phyloP scores from a whole-genome alignment of 1,139 yeast species.

The Pichia cactophila region DNA sequence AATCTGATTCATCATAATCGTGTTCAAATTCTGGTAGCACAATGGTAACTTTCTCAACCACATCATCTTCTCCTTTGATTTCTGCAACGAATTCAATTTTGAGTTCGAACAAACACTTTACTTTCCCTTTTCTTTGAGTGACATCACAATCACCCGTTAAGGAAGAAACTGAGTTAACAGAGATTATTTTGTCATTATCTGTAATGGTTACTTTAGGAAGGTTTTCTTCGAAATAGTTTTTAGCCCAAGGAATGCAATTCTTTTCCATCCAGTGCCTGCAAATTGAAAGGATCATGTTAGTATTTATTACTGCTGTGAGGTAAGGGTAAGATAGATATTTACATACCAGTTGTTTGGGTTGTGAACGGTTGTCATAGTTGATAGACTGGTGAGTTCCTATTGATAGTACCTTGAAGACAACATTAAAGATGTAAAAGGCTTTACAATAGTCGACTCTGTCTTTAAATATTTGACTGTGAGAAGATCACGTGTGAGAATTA shows the following conservation, averaged over 20 bases:
- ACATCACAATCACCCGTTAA: conserved; percentile 73
- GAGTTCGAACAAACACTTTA: conserved; percentile 66
- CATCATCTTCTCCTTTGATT: conserved; percentile 22
- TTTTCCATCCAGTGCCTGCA: conserved; percentile 75
- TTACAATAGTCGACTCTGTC: no score
- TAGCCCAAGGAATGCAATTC: conserved; percentile 73
- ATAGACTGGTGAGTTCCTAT: no score
- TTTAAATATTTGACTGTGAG: no score
- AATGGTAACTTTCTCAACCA: conserved; percentile 35
- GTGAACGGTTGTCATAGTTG: conserved; percentile 56
- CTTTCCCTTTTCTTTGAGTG: conserved; percentile 75
- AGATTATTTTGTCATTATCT: conserved; percentile 30
- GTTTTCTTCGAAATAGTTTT: conserved; percentile 44
- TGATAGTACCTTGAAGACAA: no score
- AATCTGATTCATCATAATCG: conserved; percentile 62
- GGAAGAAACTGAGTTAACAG: conserved; percentile 36
- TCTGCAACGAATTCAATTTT: conserved; percentile 40
- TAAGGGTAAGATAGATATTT: background rate
- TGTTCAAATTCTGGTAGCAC: conserved; percentile 63
- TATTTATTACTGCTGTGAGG: background rate
- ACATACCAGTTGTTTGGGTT: conserved; percentile 79
- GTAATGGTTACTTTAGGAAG: conserved; percentile 31
- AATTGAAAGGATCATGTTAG: background rate
- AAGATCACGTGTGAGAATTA: background rate
- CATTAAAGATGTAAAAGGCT: no score